Percentiles rank a stretch among this genome's conserved stretches.
phyloP scores from a whole-genome alignment of 176 grass and related monocot species.

The Lolium rigidum region DNA sequence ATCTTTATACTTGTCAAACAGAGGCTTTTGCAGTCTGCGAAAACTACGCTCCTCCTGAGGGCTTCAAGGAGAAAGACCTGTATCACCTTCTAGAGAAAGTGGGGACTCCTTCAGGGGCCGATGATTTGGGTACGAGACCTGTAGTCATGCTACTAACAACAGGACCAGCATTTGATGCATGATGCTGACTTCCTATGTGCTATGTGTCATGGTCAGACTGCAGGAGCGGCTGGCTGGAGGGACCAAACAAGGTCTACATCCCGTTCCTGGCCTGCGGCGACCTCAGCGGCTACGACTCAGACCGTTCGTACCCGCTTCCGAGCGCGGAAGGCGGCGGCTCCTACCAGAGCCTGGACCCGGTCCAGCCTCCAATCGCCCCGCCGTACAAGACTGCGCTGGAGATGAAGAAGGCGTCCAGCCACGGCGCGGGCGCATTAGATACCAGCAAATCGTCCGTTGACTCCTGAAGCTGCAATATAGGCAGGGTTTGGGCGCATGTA shows the following conservation, averaged over 20 bases:
- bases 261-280: slow-evolving; percentile 90
- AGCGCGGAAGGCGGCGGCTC: slow-evolving; percentile 42
- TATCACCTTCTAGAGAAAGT: slow-evolving; percentile 93
- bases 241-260: slow-evolving; percentile 84
- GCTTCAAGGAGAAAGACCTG: slow-evolving; percentile 82
- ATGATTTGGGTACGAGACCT: slow-evolving; percentile 43
- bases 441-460: slow-evolving; percentile 35
- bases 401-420: slow-evolving; percentile 73
- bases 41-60: slow-evolving; percentile 86
- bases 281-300: slow-evolving; percentile 84
- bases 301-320: slow-evolving; percentile 77
- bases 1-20: slow-evolving; percentile 41
- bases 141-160: background rate
- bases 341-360: slow-evolving; percentile 76
- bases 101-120: slow-evolving; percentile 77
- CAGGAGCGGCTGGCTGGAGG: slow-evolving; percentile 88
- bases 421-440: slow-evolving; percentile 37
- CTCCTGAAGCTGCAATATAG: slow-evolving; percentile 7
- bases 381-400: slow-evolving; percentile 83
- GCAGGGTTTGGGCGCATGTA: background rate
- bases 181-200: background rate
- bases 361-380: slow-evolving; percentile 83
- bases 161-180: background rate
- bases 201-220: slow-evolving; percentile 60
- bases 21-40: slow-evolving; percentile 94